A percentile compares a stretch with the other conserved stretches of the same genome.
Conservation (phyloP, 495 filamentous ascomycete genomes). For the Aspergillus kassunensis region DNA sequence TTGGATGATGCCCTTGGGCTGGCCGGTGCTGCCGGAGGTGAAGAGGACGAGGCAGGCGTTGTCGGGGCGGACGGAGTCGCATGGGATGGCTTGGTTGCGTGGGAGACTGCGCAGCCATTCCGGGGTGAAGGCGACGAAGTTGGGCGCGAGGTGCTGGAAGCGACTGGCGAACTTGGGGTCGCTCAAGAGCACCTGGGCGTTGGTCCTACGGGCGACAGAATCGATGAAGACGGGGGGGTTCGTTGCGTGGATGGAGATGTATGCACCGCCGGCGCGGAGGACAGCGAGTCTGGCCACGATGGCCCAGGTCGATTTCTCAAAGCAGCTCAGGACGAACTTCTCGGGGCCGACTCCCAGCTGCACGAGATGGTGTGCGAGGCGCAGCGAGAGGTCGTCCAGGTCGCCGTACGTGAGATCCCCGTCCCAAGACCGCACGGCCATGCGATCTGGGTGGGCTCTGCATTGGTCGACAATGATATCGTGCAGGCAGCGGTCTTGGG, state of each 20-base stretch:
- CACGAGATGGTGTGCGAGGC: slow-evolving; percentile 26
- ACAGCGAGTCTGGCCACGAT: slow-evolving; percentile 29
- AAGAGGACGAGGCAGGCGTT: slow-evolving; percentile 34
- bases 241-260: slow-evolving; percentile 49
- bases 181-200: slow-evolving; percentile 18
- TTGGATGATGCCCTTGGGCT: slow-evolving; percentile 47
- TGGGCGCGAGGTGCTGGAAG: slow-evolving; percentile 3
- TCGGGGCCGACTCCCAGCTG: slow-evolving; percentile 21
- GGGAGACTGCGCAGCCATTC: neutral
- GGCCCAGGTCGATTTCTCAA: slow-evolving; percentile 34
- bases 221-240: slow-evolving; percentile 36
- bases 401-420: slow-evolving; percentile 31
- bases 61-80: slow-evolving; percentile 5
- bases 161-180: slow-evolving; percentile 10
- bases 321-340: slow-evolving; percentile 28
- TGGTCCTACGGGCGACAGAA: slow-evolving; percentile 19
- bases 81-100: neutral
- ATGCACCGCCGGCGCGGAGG: slow-evolving; percentile 38
- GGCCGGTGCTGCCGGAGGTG: slow-evolving; percentile 46
- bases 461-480: slow-evolving; percentile 2
- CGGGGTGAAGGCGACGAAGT: neutral
- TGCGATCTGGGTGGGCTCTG: neutral
- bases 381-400: slow-evolving; percentile 21
- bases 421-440: slow-evolving; percentile 26
- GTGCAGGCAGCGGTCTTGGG: neutral